These are phyloP conservation scores for Epichloe sp. DNA, from an alignment of 2,329 filamentous ascomycete species.

Conservation along the genomic window DNA sequence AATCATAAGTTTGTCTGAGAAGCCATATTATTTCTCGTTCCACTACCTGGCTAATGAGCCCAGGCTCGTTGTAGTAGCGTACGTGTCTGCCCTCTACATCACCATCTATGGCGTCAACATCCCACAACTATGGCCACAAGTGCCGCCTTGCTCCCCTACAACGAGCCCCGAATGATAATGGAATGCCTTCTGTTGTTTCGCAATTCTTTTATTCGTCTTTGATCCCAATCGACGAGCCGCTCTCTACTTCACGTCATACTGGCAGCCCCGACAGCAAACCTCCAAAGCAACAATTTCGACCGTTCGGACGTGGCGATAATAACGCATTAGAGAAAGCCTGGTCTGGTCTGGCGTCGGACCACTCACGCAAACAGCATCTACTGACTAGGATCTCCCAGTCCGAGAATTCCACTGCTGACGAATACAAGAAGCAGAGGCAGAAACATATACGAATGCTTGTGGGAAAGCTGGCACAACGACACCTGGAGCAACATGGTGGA, in stretches of 20 bases:
- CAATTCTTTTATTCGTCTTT: constrained; percentile 81
- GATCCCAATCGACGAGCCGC: constrained; percentile 74
- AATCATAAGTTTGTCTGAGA: too few relatives aligned
- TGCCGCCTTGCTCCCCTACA: constrained; percentile 42
- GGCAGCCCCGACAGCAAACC: constrained; percentile 35
- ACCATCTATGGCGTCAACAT: constrained; percentile 3
- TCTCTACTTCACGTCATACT: constrained; percentile 50
- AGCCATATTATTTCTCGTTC: too few relatives aligned
- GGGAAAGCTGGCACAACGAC: background rate
- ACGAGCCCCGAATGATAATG: constrained; percentile 26
- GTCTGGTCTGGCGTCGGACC: constrained; percentile 42
- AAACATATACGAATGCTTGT: constrained; percentile 13
- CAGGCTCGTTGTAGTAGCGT: background rate
- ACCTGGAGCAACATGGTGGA: constrained; percentile 2
- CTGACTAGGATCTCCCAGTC: constrained; percentile 12
- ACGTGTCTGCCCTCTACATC: background rate
- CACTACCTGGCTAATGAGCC: too few relatives aligned
- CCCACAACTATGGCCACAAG: constrained; percentile 46
- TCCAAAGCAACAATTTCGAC: constrained; percentile 51
- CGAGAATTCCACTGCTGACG: background rate
- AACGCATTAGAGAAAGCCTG: constrained; percentile 68
- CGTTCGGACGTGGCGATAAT: constrained; percentile 71
- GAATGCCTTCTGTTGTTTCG: constrained; percentile 46
- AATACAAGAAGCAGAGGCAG: background rate
- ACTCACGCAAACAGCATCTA: constrained; percentile 34